Evolutionary conservation across 352 stramenopile species (phyloP), one percentile per base, ranked within the genome.

Genomic region (Hyaloperonospora arabidopsidis): DNA sequence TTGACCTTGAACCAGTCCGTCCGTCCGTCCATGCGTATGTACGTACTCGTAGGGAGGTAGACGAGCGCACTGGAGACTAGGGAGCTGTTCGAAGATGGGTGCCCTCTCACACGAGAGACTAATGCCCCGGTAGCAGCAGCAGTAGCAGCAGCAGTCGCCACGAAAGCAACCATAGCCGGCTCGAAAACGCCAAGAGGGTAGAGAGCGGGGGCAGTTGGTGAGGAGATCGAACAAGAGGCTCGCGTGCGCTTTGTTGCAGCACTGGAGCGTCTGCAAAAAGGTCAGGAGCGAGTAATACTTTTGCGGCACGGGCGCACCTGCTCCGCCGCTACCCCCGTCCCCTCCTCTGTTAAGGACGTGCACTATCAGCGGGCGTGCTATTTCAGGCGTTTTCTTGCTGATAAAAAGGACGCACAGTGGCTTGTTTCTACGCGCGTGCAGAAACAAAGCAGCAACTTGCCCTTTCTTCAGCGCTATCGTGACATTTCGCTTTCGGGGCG

Each of bases 181-280:
- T 22, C 28, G 43, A 56, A 48, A 29, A 36, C 17, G 21, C 2
- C 45, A 49, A 45, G 14, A 58, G 51, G 40, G 54, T 43, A 67
- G 43, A 59, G 54, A 63, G 54, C 53, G 17, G 59, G 53, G 28
- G 49, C 59, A 58, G 53, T 55, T 63, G 48, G 44, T 49, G 41
- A 62, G 25, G 59, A 52, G 49, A 49, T 67, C 54, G 55, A 63
- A 60, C 28, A 67, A 59, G 36, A 57, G 35, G 14, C 48, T 52
- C 44, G 15, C 23, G 44, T 49, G 44, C 22, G 44, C 44, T 49
- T 49, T 49, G 44, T 23, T 49, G 43, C 44, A 38, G 19, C 40
- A 28, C 22, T 12, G 3, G 44, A 38, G 23, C 22, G 23, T 8
- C 19, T 28, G 23, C 14, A 49, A 22, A 48, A 17, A 5, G 43